These are phyloP conservation scores for Aspergillus sp. DNA, from an alignment of 2,329 filamentous ascomycete genomes.

Conservation along the genomic window DNA sequence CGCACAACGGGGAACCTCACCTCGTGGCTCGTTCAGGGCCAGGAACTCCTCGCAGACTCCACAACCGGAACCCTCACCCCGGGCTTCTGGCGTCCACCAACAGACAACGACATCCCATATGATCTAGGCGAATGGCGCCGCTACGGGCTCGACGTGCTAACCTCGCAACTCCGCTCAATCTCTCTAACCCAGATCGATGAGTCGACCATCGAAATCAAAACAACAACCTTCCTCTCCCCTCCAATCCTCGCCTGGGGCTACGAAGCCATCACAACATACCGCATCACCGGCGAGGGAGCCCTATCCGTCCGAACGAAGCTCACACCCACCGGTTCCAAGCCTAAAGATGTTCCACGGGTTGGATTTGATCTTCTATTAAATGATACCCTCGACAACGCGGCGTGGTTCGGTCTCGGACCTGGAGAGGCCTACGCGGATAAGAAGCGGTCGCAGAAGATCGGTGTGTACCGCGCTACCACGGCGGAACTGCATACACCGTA, in stretches of 20 bases:
- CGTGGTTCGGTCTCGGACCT: conserved; percentile 33
- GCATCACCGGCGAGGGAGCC: conserved; percentile 18
- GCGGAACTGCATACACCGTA: conserved; percentile 30
- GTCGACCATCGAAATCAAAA: conserved; percentile 17
- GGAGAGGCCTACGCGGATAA: conserved; percentile 35
- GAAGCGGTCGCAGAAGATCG: conserved; percentile 27
- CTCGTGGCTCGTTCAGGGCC: conserved; percentile 1
- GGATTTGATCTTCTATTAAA: conserved; percentile 26
- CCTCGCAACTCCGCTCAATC: conserved; percentile 14
- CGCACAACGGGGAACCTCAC: conserved; percentile 12
- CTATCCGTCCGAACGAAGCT: conserved; percentile 18
- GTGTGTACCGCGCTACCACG: conserved; percentile 22
- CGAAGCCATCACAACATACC: conserved; percentile 21
- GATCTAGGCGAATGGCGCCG: conserved; percentile 32
- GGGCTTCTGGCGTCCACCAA: conserved; percentile 40
- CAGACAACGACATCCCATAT: conserved; percentile 36
- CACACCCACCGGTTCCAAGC: conserved; percentile 22
- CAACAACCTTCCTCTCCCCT: conserved; percentile 25
- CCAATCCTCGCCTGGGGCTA: conserved; percentile 32
- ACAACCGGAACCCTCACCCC: neutral
- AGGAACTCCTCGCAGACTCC: neutral
- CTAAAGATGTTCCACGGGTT: conserved; percentile 12
- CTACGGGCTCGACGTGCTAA: conserved; percentile 25
- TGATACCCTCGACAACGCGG: conserved; percentile 18
- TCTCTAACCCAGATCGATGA: conserved; percentile 6